phyloP scores from a whole-genome alignment of 148 eudicot genomes.

The Tetragonia tetragonoides region DNA sequence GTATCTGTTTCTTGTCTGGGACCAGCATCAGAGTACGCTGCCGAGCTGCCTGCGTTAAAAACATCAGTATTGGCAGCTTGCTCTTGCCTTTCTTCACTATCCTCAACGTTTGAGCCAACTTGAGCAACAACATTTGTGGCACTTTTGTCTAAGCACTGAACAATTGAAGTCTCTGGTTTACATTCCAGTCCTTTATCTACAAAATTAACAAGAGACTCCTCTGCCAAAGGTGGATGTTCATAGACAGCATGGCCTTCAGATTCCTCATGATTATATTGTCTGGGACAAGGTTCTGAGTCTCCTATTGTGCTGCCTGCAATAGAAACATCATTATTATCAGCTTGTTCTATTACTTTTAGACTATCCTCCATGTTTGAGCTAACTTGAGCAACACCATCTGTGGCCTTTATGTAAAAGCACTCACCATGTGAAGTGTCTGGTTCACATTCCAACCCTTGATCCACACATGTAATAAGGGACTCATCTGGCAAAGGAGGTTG shows the following conservation, averaged over 20 bases:
- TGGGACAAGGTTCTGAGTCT: constrained; percentile 20
- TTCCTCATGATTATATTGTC: constrained; percentile 19
- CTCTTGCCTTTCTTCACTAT: constrained; percentile 26
- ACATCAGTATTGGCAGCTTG: constrained; percentile 7
- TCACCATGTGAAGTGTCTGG: constrained; percentile 8
- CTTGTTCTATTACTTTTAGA: constrained; percentile 24
- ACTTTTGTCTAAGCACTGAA: constrained; percentile 4
- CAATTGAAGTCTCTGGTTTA: constrained; percentile 9
- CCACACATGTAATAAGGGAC: constrained; percentile 10
- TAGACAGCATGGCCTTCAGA: constrained; percentile 17
- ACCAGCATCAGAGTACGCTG: constrained; percentile 20
- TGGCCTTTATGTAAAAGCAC: constrained; percentile 20
- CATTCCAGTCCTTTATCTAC: constrained; percentile 16
- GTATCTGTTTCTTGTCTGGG: constrained; percentile 11
- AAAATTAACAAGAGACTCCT: constrained; percentile 15
- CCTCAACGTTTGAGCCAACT: constrained; percentile 12
- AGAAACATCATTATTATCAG: neutral
- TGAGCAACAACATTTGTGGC: constrained; percentile 20
- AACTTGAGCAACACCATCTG: constrained; percentile 20
- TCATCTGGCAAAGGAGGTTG: constrained; percentile 22
- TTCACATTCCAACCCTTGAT: constrained; percentile 19
- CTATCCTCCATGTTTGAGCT: constrained; percentile 9
- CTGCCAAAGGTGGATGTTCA: constrained; percentile 14
- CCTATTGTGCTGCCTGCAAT: constrained; percentile 17
- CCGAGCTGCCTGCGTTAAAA: constrained; percentile 15